Percentiles rank a stretch among this genome's conserved stretches.
Evolutionary conservation across 225 moss, liverwort and hornwort genomes (phyloP).

Genomic region (Lunularia cruciata): DNA sequence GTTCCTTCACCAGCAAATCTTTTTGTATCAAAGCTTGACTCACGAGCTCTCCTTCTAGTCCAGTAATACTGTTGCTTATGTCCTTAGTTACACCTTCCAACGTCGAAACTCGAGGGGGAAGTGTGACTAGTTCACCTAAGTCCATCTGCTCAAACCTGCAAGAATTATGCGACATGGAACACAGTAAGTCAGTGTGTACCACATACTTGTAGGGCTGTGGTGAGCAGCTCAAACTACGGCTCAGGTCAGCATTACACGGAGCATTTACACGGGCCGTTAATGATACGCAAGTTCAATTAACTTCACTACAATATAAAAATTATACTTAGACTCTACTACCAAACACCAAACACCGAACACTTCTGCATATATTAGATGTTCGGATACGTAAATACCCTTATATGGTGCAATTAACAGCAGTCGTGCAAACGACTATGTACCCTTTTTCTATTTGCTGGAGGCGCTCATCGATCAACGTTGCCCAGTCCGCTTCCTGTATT

Average conservation of each 20-base stretch:
- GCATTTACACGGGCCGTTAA: no score
- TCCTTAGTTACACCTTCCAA: constrained; percentile 45
- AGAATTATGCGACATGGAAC: background rate
- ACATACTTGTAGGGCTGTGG: background rate
- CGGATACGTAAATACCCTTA: background rate
- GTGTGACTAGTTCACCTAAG: constrained; percentile 40
- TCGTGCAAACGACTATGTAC: no score
- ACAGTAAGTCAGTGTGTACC: background rate
- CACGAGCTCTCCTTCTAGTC: constrained; percentile 44
- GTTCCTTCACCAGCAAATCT: constrained; percentile 40
- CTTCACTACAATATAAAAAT: no score
- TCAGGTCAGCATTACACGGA: no score
- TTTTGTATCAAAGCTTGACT: constrained; percentile 45
- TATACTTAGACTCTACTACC: no score
- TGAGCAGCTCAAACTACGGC: background rate
- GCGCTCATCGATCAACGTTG: constrained; percentile 50
- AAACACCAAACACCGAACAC: no score
- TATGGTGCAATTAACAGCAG: background rate
- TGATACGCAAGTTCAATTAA: no score
- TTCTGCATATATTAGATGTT: no score
- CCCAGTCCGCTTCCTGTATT: constrained; percentile 29
- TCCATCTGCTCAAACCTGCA: constrained; percentile 40
- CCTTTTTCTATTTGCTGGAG: constrained; percentile 53
- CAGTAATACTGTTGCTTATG: constrained; percentile 35
- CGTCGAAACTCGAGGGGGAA: constrained; percentile 46